Conservation (phyloP, 768 basidiomycete species). For the Gautieria morchelliformis region DNA sequence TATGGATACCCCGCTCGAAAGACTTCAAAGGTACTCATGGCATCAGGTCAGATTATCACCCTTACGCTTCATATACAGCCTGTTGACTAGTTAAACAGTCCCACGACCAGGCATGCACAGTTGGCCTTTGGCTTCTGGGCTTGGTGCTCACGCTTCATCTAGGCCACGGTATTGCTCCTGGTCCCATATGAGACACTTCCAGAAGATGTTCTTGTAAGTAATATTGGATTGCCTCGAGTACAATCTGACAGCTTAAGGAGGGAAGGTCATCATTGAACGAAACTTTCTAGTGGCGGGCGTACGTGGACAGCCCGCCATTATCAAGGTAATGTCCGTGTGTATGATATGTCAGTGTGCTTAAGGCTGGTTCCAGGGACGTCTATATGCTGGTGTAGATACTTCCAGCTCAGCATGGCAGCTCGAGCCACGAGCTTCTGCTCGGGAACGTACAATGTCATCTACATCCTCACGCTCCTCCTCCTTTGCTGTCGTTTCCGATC, state of each 20-base stretch:
- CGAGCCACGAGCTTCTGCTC: slow-evolving; percentile 52
- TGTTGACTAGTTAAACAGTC: slow-evolving; percentile 36
- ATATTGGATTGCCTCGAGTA: not conserved
- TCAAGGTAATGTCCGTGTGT: slow-evolving; percentile 46
- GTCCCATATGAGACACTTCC: slow-evolving; percentile 63
- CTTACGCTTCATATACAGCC: slow-evolving; percentile 7
- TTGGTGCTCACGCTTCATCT: slow-evolving; percentile 14
- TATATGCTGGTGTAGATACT: slow-evolving; percentile 63
- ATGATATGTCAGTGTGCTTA: not conserved
- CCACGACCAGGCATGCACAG: slow-evolving; percentile 65
- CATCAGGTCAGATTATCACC: slow-evolving; percentile 54
- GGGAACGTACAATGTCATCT: slow-evolving; percentile 66
- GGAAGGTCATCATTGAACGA: slow-evolving; percentile 67
- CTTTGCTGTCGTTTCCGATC: slow-evolving; percentile 70
- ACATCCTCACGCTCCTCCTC: slow-evolving; percentile 75
- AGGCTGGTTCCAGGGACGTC: slow-evolving; percentile 42
- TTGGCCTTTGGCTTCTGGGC: slow-evolving; percentile 9
- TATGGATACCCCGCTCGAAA: slow-evolving; percentile 9
- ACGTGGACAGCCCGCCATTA: slow-evolving; percentile 54
- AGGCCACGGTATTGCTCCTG: slow-evolving; percentile 72
- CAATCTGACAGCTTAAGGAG: slow-evolving; percentile 18
- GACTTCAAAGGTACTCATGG: slow-evolving; percentile 52
- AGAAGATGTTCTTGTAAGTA: slow-evolving; percentile 58
- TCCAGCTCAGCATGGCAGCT: slow-evolving; percentile 70
- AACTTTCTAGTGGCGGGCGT: slow-evolving; percentile 67